phyloP scores from a whole-genome alignment of 305 asterid genomes.

The Ilex paraguariensis region DNA sequence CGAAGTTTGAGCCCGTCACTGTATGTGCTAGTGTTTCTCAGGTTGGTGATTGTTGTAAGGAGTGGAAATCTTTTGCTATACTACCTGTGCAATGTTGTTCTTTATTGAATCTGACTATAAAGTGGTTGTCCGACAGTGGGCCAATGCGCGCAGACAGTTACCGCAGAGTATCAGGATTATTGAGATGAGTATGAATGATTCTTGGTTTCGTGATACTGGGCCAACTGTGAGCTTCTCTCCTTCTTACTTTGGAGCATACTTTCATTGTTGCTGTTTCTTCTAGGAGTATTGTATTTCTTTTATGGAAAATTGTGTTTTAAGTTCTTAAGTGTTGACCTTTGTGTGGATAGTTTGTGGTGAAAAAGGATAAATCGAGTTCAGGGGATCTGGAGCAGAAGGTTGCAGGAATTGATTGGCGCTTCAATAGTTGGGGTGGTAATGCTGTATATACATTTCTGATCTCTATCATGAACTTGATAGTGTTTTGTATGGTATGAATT shows the following conservation, averaged over 20 bases:
- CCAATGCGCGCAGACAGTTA: constrained; percentile 59
- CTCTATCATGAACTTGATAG: too few relatives aligned
- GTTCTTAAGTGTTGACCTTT: constrained; percentile 1
- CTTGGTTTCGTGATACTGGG: constrained; percentile 94
- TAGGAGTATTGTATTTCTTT: not conserved
- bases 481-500: too few relatives aligned
- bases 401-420: constrained; percentile 96
- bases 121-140: constrained; percentile 55
- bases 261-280: not conserved
- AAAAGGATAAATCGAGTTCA: constrained; percentile 25
- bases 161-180: constrained; percentile 74
- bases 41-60: constrained; percentile 32
- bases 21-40: constrained; percentile 79
- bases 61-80: not conserved
- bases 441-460: not conserved
- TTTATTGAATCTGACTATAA: not conserved
- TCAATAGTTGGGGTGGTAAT: constrained; percentile 96
- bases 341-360: constrained; percentile 51
- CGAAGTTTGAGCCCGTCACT: constrained; percentile 80
- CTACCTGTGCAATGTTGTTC: not conserved
- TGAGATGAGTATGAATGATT: constrained; percentile 89
- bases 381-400: constrained; percentile 32
- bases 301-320: not conserved
- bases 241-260: not conserved
- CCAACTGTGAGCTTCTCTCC: constrained; percentile 68